Conservation (phyloP, 495 filamentous ascomycete species). For the Trichoderma virens region DNA sequence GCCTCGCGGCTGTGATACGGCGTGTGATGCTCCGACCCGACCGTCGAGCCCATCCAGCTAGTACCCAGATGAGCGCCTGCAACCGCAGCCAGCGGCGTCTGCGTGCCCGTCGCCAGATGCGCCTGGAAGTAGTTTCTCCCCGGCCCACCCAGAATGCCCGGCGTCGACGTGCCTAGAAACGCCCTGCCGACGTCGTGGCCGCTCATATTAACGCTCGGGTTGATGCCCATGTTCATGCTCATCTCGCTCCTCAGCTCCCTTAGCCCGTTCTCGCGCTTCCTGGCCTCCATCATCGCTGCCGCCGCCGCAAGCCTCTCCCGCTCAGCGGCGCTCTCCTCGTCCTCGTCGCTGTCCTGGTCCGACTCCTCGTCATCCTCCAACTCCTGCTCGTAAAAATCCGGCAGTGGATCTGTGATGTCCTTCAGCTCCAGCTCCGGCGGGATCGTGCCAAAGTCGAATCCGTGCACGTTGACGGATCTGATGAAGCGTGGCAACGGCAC, state of each 20-base stretch:
- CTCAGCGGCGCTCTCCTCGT: constrained; percentile 26
- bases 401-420: constrained; percentile 89
- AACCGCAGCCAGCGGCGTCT: constrained; percentile 80
- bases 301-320: constrained; percentile 22
- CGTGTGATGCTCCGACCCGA: constrained; percentile 6
- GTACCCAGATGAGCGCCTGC: constrained; percentile 50
- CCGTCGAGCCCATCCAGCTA: constrained; percentile 24
- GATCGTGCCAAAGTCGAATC: constrained; percentile 83
- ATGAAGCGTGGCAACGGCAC: constrained; percentile 90
- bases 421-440: constrained; percentile 84
- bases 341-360: constrained; percentile 29
- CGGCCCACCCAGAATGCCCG: constrained; percentile 75
- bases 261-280: constrained; percentile 7
- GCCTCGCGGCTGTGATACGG: constrained; percentile 33
- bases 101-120: constrained; percentile 67
- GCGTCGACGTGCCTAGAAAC: constrained; percentile 60
- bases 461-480: constrained; percentile 87
- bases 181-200: constrained; percentile 52
- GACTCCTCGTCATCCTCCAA: constrained; percentile 35
- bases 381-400: constrained; percentile 93
- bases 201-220: not conserved
- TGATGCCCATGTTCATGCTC: not conserved
- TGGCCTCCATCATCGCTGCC: constrained; percentile 14
- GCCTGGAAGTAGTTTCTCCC: constrained; percentile 90
- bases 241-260: constrained; percentile 8